Base-by-base conservation (phyloP, 2,329 filamentous ascomycete species). In the Hypoxylon sp. region DNA sequence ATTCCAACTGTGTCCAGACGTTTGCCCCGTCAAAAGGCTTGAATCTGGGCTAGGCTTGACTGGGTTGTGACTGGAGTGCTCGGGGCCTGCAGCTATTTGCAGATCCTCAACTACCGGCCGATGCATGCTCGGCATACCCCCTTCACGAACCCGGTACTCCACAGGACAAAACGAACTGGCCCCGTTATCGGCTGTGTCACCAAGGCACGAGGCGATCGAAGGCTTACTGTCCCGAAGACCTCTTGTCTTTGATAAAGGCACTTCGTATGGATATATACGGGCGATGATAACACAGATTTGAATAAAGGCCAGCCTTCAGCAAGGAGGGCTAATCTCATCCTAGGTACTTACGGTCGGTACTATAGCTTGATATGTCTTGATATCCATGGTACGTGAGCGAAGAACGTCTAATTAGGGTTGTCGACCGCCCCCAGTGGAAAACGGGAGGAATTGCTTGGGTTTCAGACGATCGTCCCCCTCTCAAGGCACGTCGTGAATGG, bases 101-200 rank as follows among this genome's bases (percentile, higher is more conserved):
- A 71, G 68, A 71, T 71, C 65, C 5, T 62, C 65, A 71, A 71
- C 65, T 71, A 71, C 68, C 68, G 67, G 50, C 61, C 61, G 68
- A 67, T 71, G 65, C 67, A 52, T 62, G 65, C 64, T 65, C 68
- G 68, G 52, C 43, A 65, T 49, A 13, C 43, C 56, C 58, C 60
- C 19, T 60, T 53, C 28, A 62, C 50, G 30, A 66, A 59, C 46
- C 53, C 63, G 48, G 45, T 64, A 53, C 45, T 53, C 59, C 34
- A 46, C 43, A 57, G n/a, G 34, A 11, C 14, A 9, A 50, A 48
- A 43, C 55, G 48, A 57, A 34, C 25, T 23, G 25, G 41, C 14
- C 62, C 68, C 65, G 63, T 66, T 71, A 71, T 67, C 68, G 68
- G 68, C 60, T 53, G 21, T 46, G 46, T 46, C 49, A 51, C 41